Conservation (phyloP, 495 filamentous ascomycete species). For the Xylaria grammica region DNA sequence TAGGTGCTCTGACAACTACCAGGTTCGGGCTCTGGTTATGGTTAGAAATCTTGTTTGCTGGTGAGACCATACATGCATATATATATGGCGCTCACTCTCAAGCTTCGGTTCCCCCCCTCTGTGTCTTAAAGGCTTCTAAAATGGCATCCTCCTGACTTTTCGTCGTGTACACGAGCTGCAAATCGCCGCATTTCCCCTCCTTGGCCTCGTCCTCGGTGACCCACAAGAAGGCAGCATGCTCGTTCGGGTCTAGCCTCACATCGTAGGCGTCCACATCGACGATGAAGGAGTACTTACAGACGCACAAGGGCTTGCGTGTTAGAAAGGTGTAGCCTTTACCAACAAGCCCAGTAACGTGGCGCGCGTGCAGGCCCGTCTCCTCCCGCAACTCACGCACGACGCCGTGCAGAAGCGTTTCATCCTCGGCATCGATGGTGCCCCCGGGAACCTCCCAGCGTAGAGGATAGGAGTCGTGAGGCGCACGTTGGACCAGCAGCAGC, state of each 20-base stretch:
- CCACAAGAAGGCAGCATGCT: constrained; percentile 51
- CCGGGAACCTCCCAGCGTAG: constrained; percentile 62
- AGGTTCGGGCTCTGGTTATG: no score
- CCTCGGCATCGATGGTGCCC: constrained; percentile 55
- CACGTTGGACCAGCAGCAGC: constrained; percentile 58
- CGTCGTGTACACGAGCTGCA: constrained; percentile 41
- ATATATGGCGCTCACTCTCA: not conserved
- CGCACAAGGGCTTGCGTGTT: constrained; percentile 37
- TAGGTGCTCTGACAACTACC: no score
- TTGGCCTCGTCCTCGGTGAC: constrained; percentile 50
- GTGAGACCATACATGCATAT: not conserved
- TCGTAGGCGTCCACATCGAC: constrained; percentile 44
- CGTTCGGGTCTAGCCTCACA: constrained; percentile 47
- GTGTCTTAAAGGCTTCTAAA: constrained; percentile 37
- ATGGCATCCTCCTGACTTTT: constrained; percentile 32
- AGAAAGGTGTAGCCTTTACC: constrained; percentile 41
- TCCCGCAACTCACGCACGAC: constrained; percentile 61
- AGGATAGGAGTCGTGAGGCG: constrained; percentile 55
- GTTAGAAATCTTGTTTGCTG: not conserved
- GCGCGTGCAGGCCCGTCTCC: constrained; percentile 53
- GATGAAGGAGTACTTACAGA: constrained; percentile 46
- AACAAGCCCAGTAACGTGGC: constrained; percentile 44
- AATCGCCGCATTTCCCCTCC: constrained; percentile 31
- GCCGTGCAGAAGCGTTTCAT: constrained; percentile 54
- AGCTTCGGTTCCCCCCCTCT: constrained; percentile 24